phyloP scores from a whole-genome alignment of 805 yeast genomes.

The Wickerhamomyces pijperi region DNA sequence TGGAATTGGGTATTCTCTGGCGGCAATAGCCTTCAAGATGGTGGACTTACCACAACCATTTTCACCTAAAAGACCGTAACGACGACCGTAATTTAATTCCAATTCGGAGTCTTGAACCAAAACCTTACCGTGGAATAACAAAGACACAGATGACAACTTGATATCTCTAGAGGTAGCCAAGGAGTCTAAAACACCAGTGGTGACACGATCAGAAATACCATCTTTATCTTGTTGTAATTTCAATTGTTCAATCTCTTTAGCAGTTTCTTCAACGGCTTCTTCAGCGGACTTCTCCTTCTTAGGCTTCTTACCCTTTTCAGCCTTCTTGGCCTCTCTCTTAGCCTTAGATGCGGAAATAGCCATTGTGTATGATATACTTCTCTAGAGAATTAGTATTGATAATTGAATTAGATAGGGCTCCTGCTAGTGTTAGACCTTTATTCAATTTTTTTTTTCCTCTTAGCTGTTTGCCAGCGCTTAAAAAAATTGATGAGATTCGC shows the following conservation, averaged over 20 bases:
- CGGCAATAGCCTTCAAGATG: conserved; percentile 83
- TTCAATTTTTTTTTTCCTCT: no score
- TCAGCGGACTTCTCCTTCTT: conserved; percentile 36
- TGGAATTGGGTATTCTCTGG: conserved; percentile 93
- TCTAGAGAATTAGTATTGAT: no score
- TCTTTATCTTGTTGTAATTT: conserved; percentile 89
- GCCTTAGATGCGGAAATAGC: conserved; percentile 81
- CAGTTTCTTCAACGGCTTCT: conserved; percentile 41
- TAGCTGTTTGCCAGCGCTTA: no score
- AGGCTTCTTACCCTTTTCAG: conserved; percentile 65
- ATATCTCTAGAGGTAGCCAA: conserved; percentile 87
- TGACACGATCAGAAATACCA: conserved; percentile 93
- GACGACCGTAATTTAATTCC: conserved; percentile 94
- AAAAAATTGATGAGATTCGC: no score
- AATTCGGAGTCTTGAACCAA: conserved; percentile 83
- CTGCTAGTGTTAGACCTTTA: no score
- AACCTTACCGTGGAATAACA: conserved; percentile 95
- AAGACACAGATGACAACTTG: conserved; percentile 79
- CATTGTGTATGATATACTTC: conserved; percentile 5
- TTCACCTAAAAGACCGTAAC: conserved; percentile 95
- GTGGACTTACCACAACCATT: conserved; percentile 99
- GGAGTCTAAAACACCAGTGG: conserved; percentile 92
- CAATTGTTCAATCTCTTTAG: conserved; percentile 71
- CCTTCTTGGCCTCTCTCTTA: conserved; percentile 95
- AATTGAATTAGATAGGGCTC: neutral